Percentiles rank a stretch among this genome's conserved stretches.
Evolutionary conservation across 2,329 filamentous ascomycete genomes (phyloP).

Genomic region (Xylariaceae sp.): DNA sequence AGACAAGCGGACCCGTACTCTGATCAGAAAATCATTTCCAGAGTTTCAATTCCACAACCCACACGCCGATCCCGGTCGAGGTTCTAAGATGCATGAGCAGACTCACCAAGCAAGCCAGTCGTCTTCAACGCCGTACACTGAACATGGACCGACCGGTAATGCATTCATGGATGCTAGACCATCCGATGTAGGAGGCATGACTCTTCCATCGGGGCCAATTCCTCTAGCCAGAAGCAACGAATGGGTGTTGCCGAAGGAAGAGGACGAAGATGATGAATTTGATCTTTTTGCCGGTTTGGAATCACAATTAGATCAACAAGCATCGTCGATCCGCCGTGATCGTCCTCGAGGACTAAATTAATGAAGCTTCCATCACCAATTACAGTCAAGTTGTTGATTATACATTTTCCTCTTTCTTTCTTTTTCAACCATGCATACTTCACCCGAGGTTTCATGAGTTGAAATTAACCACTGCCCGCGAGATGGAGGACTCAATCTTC

Average conservation of each 20-base stretch:
- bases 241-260: background rate
- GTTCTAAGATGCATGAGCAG: background rate
- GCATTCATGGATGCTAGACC: background rate
- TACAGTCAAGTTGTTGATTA: background rate
- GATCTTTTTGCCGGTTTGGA: slow-evolving; percentile 29
- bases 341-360: background rate
- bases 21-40: slow-evolving; percentile 39
- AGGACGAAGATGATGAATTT: slow-evolving; percentile 19
- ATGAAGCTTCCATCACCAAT: background rate
- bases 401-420: background rate
- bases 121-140: background rate
- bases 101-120: background rate
- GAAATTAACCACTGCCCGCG: too few relatives aligned
- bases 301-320: slow-evolving; percentile 24
- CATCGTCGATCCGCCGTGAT: slow-evolving; percentile 4
- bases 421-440: too few relatives aligned
- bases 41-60: slow-evolving; percentile 20
- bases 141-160: background rate
- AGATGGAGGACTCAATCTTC: too few relatives aligned
- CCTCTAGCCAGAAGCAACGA: background rate
- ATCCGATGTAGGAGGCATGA: background rate
- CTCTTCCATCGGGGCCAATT: background rate
- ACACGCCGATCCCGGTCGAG: background rate
- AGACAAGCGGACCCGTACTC: slow-evolving; percentile 31
- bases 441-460: too few relatives aligned